Evolutionary conservation across 1,284 basidiomycete genomes (phyloP), one percentile per base, ranked within the genome.

Genomic region (Malassezia japonica): DNA sequence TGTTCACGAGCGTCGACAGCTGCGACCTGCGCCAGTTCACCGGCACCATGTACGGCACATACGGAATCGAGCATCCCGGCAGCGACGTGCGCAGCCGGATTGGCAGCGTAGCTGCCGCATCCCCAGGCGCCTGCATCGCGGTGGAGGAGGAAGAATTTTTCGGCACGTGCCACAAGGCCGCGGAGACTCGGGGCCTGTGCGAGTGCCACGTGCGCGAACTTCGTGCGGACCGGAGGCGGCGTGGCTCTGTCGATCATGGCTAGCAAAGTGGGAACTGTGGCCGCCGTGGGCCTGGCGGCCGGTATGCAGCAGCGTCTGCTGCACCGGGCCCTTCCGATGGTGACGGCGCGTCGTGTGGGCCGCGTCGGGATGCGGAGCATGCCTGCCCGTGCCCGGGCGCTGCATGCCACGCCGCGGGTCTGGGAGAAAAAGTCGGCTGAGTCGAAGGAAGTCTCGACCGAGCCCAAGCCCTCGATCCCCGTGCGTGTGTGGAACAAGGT

Each of bases 1-100:
- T 92, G 78, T 98, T 98, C 61, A 99, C 84, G 40, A 96, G 83
- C 59, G 95, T 90, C 0, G 91, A 96, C n/a, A 98, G 84, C 70
- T 96, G 92, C 72, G 86, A 94, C 15, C 91, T 83, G 50, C 81
- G 82, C 91, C 91, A 98, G 73, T 82, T 78, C 1, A 83, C 78
- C 0, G 92, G 92, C 21, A 98, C 85, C 81, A 96, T 85, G 74
- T 91, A 96, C 67, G 89, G 91, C 41, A 54, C 51, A 44, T 54
- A 54, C 6, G 51, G 51, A 18, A 54, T 48, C n/a, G 46, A 48
- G 40, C 46, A 43, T n/a, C 46, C 46, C 12, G 51, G 40, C 13
- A 54, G n/a, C 33, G 46, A 48, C 6, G 51, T 54, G 32, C 51
- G 51, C 31, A 54, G 34, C 9, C 51, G 51, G 37, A 54, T 54